Evolutionary conservation across 257 asterid species (phyloP), one percentile per base, ranked within the genome.

Genomic region (Lantana camara): DNA sequence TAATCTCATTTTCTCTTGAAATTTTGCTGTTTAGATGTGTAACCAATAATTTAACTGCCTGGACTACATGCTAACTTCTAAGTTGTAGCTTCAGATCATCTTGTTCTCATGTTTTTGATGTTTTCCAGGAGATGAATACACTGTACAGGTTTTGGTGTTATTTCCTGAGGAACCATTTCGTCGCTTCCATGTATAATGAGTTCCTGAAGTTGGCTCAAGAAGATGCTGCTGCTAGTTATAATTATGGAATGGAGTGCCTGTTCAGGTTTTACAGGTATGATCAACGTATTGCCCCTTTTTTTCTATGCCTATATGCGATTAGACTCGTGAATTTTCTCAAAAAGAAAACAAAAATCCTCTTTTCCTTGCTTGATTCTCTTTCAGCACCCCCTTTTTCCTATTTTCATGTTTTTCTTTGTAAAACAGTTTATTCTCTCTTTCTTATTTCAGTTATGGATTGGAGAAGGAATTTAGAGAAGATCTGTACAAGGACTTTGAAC

Each of bases 101-200:
- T 30, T 40, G 6, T 59, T 51, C 53, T 54, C 79, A 23, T 16
- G 20, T n/a, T 37, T 29, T 46, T 68, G 54, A 73, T 35, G 30
- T 55, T 21, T 67, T 85, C 95, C 90, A 93, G 99, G 99, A 85
- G 82, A 93, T 93, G 99, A 93, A 90, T 80, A 84, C 87, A 15
- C 76, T 93, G 27, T 93, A 93, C 80, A 73, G 89, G 78, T 93
- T 93, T 73, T 93, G 97, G 97, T 87, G 86, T 20, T 85, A 83
- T 82, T 93, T 87, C 79, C 71, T 93, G 45, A 82, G 97, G 73
- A 57, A 82, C 78, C 82, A 82, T 71, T 87, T 82, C 81, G 53
- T 79, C 61, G 81, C 85, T 35, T 83, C 97, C 57, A 93, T 93
- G 96, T 93, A 93, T 63, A 63, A 84, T n/a, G 96, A 93, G 53